Evolutionary conservation across 1,139 yeast species (phyloP), one percentile per base, ranked within the genome.

Genomic region (Kodamaea fungicola): DNA sequence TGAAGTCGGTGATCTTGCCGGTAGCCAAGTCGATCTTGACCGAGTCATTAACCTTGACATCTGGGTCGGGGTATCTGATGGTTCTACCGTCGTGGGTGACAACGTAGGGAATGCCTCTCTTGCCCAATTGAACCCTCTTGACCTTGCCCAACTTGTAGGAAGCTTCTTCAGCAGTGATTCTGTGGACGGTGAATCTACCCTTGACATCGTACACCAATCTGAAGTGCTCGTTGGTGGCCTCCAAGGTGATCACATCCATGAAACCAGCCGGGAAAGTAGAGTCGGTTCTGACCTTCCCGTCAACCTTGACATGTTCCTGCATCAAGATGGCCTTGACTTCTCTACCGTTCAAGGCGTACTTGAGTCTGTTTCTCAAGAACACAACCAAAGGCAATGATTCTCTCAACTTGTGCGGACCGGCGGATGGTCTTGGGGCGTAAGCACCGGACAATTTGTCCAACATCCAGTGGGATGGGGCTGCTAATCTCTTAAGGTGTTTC

Each of bases 381-480:
- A 92, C 92, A 66, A 92, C 81, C 76, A 92, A 84, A 68, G 98
- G 98, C 67, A 92, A 85, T 46, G 97, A 90, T 79, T 92, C 98
- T 77, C 97, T 85, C 74, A 90, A 83, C 79, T 92, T 92, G 84
- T 92, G 98, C 70, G 98, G 98, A 80, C 98, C 98, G 59, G 96
- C 84, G 52, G 97, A 88, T 68, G 97, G 96, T 82, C 97, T 90
- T 78, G 98, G 98, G 57, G 98, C 98, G 74, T 92, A 92, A 67
- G 89, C 80, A 69, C 99, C 99, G 72, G 97, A 86, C 79, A 94
- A 81, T 80, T 94, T 94, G 95, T 92, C 98, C 82, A 94, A 86
- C 95, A 94, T 87, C 98, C 98, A 94, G 85, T 94, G 98, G 80
- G 90, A 85, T 80, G 99, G 99, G 71, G 97, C 97, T 71, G 96